Conservation (phyloP, 2,329 filamentous ascomycete genomes). For the Alternaria postmessia region DNA sequence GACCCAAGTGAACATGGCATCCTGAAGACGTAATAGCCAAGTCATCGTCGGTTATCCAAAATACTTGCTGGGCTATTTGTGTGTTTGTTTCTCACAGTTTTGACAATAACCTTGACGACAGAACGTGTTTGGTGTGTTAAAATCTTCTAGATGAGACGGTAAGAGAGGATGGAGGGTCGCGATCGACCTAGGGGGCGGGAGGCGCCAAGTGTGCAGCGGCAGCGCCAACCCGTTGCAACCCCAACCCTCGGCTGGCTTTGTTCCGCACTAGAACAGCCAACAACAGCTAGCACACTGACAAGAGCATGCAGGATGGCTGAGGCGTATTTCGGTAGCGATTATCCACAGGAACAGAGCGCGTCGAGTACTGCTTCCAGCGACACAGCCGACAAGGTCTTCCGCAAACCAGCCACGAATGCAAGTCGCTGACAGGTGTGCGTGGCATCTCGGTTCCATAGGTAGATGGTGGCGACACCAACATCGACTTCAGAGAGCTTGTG, state of each 20-base stretch:
- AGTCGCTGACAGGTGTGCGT: background rate
- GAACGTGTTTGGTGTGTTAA: background rate
- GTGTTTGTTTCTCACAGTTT: background rate
- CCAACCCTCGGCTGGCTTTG: conserved; percentile 20
- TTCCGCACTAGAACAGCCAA: conserved; percentile 8
- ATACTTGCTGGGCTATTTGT: background rate
- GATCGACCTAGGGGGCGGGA: conserved; percentile 24
- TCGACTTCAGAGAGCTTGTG: background rate
- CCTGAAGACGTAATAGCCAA: background rate
- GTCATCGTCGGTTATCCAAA: background rate
- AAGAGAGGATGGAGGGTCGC: conserved; percentile 15
- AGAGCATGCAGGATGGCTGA: conserved; percentile 7
- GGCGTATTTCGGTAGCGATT: conserved; percentile 11
- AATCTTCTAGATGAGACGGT: background rate
- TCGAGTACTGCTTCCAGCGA: conserved; percentile 21
- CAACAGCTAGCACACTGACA: conserved; percentile 4
- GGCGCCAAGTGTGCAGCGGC: conserved; percentile 19
- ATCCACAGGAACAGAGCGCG: conserved; percentile 13
- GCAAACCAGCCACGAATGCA: background rate
- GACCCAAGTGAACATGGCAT: background rate
- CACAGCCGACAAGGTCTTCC: conserved; percentile 16
- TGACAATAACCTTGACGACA: background rate
- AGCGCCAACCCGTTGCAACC: conserved; percentile 15
- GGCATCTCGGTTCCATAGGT: background rate
- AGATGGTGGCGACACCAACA: background rate